Conservation (phyloP, 345 rosid genomes). For the Trapa bicornis region DNA sequence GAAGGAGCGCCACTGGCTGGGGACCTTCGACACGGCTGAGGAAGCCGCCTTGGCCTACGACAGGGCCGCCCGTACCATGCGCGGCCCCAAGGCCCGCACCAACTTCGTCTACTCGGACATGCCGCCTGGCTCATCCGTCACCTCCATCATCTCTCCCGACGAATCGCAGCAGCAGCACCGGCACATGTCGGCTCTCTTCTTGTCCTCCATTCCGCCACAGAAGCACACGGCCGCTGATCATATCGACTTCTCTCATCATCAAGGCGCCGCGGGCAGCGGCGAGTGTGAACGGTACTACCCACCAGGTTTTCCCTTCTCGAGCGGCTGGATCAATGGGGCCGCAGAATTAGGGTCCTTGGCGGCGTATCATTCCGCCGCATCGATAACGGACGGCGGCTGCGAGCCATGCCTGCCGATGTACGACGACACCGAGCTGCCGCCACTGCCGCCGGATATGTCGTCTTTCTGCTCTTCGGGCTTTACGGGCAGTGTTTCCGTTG, state of each 20-base stretch:
- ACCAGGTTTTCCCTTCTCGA: not conserved
- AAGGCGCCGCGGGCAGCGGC: no score
- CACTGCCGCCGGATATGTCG: constrained; percentile 67
- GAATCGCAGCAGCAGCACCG: constrained; percentile 29
- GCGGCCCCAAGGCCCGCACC: constrained; percentile 77
- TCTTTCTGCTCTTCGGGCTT: constrained; percentile 28
- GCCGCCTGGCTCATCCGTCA: constrained; percentile 78
- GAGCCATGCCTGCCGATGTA: constrained; percentile 6
- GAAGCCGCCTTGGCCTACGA: constrained; percentile 92
- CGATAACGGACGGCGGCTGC: not conserved
- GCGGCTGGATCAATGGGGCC: constrained; percentile 15
- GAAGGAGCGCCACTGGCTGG: constrained; percentile 89
- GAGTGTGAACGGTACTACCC: not conserved
- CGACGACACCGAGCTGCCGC: constrained; percentile 58
- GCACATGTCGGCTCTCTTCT: constrained; percentile 34
- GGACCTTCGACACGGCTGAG: constrained; percentile 81
- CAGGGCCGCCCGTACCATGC: constrained; percentile 80
- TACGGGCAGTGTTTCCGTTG: constrained; percentile 2
- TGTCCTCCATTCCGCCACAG: constrained; percentile 8
- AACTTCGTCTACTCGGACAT: constrained; percentile 85
- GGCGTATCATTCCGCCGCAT: not conserved
- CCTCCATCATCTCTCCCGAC: constrained; percentile 78
- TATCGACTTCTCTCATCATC: not conserved
- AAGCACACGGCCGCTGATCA: not conserved
- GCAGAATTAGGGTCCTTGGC: not conserved